A percentile compares a stretch with the other conserved stretches of the same genome.
phyloP scores from a whole-genome alignment of 352 stramenopile genomes.

The Pythium oligandrum region DNA sequence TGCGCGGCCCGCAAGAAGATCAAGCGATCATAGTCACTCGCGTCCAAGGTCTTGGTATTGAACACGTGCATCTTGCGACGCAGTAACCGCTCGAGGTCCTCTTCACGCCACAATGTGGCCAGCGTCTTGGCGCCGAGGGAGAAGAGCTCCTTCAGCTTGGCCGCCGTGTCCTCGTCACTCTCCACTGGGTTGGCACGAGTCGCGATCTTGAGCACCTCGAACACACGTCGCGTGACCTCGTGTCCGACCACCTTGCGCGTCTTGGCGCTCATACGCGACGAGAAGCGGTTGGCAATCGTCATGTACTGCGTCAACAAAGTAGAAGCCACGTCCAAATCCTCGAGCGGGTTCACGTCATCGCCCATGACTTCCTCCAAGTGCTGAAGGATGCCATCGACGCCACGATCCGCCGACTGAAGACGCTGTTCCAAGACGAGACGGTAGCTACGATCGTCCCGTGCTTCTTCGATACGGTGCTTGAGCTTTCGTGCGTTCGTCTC shows the following conservation, averaged over 20 bases:
- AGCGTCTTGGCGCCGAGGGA: slow-evolving; percentile 49
- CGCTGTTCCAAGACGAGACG: slow-evolving; percentile 45
- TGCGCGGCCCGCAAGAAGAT: slow-evolving; percentile 58
- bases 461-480: slow-evolving; percentile 33
- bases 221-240: slow-evolving; percentile 72
- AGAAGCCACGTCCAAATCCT: slow-evolving; percentile 49
- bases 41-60: slow-evolving; percentile 15
- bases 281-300: slow-evolving; percentile 55
- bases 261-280: slow-evolving; percentile 39
- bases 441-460: slow-evolving; percentile 28
- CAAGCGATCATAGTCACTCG: slow-evolving; percentile 58
- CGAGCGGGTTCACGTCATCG: slow-evolving; percentile 7
- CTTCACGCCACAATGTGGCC: slow-evolving; percentile 51
- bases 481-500: slow-evolving; percentile 18
- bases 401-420: slow-evolving; percentile 38
- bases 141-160: slow-evolving; percentile 49
- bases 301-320: slow-evolving; percentile 80
- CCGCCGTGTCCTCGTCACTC: slow-evolving; percentile 21
- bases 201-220: slow-evolving; percentile 38
- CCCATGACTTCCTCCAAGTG: slow-evolving; percentile 31
- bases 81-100: slow-evolving; percentile 49
- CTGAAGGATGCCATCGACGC: slow-evolving; percentile 36
- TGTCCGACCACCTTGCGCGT: slow-evolving; percentile 38
- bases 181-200: slow-evolving; percentile 10
- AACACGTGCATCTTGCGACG: slow-evolving; percentile 51